Base-by-base conservation (phyloP, 371 early-diverging fungal genomes). In the Mycotypha africana region DNA sequence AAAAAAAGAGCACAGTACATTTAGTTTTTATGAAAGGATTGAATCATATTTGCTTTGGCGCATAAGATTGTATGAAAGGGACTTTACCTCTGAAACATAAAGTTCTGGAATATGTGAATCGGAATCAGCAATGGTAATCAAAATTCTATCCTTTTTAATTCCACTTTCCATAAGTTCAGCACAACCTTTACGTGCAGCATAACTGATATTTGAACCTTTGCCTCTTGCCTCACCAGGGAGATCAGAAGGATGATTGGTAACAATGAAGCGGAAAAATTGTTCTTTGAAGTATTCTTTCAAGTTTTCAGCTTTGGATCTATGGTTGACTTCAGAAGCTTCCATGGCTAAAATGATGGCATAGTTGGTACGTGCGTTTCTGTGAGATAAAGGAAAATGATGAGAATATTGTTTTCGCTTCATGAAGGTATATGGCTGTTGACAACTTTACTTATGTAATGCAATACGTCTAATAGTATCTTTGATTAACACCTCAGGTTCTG, bases 161-260 rank as follows among this genome's bases (percentile, higher is more conserved):
- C 58, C 59, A 20, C 50, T 47, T 36, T 58, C 48, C 25, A 58
- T 40, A 45, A 69, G 42, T 26, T 62, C 58, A 6, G 49, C 38
- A 35, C 64, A 60, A 22, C 65, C 68, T 19, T 44, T 34, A 14
- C 67, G 62, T 16, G 81, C 79, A 63, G 88, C 88, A 69, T 80
- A 85, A 2, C 84, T 79, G 9, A 86, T 86, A 51, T 90, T 90
- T 34, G 75, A 67, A 40, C 79, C 80, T 56, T 89, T 89, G 28
- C 89, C 89, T 26, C 86, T 74, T 19, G 79, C 76, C 57, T 89
- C 88, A 37, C 85, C 86, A 15, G 79, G 78, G 21, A 79, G 51
- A 47, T 76, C 72, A n/a, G 59, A 39, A 11, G 88, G 88, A 62
- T 89, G 89, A n/a, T 79, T 67, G 15, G 88, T 85, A 38, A 76